Evolutionary conservation across 106 monocot genomes (phyloP).

Genomic region (Dendrobium catenatum): DNA sequence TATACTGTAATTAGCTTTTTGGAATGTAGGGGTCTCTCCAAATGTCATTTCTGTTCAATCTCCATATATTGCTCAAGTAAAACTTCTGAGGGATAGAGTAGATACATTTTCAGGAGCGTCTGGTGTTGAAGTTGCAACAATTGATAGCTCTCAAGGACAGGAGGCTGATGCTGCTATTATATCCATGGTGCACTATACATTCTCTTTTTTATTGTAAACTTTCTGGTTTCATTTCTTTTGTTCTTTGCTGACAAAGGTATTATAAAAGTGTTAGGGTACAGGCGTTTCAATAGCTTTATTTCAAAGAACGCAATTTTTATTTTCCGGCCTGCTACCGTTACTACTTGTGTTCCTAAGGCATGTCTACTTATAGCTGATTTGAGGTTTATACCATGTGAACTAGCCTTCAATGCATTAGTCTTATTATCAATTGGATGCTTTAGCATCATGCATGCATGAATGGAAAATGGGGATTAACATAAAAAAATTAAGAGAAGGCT

Average conservation of each 20-base stretch:
- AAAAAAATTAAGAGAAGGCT: too few relatives aligned
- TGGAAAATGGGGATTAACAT: too few relatives aligned
- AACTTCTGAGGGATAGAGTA: slow-evolving; percentile 77
- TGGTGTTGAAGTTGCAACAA: slow-evolving; percentile 88
- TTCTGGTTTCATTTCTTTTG: neutral
- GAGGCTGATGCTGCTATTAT: slow-evolving; percentile 95
- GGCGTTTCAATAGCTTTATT: too few relatives aligned
- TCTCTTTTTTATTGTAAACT: neutral
- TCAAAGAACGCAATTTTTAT: too few relatives aligned
- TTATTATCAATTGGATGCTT: too few relatives aligned
- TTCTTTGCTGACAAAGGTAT: neutral
- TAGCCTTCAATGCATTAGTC: too few relatives aligned
- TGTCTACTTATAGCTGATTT: too few relatives aligned
- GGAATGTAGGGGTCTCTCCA: slow-evolving; percentile 60
- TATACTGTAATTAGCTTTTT: neutral
- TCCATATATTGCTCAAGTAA: slow-evolving; percentile 96
- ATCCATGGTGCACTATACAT: slow-evolving; percentile 58
- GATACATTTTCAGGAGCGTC: slow-evolving; percentile 72
- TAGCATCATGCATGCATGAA: too few relatives aligned
- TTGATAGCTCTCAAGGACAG: slow-evolving; percentile 95
- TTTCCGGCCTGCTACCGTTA: too few relatives aligned
- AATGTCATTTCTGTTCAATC: slow-evolving; percentile 83
- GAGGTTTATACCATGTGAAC: too few relatives aligned
- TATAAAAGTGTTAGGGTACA: too few relatives aligned
- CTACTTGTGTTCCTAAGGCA: too few relatives aligned